These are phyloP conservation scores for Russula sp. DNA, from an alignment of 768 basidiomycete genomes.

Conservation along the genomic window DNA sequence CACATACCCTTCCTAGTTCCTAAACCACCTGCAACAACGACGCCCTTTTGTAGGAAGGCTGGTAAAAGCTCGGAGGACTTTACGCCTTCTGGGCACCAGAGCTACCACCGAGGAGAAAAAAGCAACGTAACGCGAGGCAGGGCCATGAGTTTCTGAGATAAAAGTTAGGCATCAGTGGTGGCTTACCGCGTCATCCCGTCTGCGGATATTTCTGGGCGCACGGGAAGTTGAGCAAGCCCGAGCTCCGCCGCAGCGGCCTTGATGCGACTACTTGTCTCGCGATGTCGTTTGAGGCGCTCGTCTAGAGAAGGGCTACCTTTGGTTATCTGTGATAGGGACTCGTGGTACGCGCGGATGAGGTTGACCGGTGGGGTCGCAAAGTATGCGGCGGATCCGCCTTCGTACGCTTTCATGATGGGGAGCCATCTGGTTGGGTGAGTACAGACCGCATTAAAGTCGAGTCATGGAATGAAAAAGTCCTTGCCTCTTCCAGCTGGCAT, in stretches of 20 bases:
- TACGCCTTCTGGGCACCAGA: slow-evolving; percentile 85
- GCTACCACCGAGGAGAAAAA: slow-evolving; percentile 35
- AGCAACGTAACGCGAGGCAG: not conserved
- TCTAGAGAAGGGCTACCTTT: slow-evolving; percentile 59
- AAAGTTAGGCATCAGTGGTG: slow-evolving; percentile 4
- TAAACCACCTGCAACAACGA: slow-evolving; percentile 86
- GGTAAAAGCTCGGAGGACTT: slow-evolving; percentile 73
- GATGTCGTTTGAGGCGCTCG: slow-evolving; percentile 76
- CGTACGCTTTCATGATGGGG: slow-evolving; percentile 93
- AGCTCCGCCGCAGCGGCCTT: slow-evolving; percentile 62
- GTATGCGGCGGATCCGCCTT: slow-evolving; percentile 75
- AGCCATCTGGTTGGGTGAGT: slow-evolving; percentile 57
- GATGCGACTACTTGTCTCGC: slow-evolving; percentile 61
- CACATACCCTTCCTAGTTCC: slow-evolving; percentile 22
- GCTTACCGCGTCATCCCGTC: slow-evolving; percentile 93
- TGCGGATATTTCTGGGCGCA: slow-evolving; percentile 60
- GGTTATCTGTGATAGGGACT: slow-evolving; percentile 74
- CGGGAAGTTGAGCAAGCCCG: slow-evolving; percentile 72
- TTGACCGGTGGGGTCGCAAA: slow-evolving; percentile 97
- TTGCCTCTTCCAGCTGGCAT: slow-evolving; percentile 85
- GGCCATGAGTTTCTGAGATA: not conserved
- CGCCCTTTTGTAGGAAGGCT: slow-evolving; percentile 61
- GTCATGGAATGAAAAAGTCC: slow-evolving; percentile 26
- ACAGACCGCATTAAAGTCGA: not conserved
- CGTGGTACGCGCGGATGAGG: slow-evolving; percentile 86